Conservation (phyloP, 2,329 filamentous ascomycete species). For the Colletotrichum nymphaeae region DNA sequence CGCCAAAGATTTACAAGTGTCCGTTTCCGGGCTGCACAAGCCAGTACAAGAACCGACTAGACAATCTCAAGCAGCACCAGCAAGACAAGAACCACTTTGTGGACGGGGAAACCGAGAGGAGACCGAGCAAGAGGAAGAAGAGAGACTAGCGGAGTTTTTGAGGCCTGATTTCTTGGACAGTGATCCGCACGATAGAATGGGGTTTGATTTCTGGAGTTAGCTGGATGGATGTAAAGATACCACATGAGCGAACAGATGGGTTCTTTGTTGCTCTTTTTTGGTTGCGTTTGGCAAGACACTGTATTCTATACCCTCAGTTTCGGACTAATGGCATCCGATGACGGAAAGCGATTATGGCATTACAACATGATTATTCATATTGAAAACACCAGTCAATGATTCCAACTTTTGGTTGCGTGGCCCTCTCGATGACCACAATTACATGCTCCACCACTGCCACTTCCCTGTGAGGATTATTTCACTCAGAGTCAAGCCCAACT, state of each 20-base stretch:
- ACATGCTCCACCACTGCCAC: no score
- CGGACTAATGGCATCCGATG: not conserved
- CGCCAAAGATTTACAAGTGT: slow-evolving; percentile 64
- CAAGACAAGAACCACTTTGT: slow-evolving; percentile 67
- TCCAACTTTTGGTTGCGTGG: not conserved
- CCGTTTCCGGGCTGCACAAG: slow-evolving; percentile 65
- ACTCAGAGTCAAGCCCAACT: no score
- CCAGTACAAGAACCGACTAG: slow-evolving; percentile 65
- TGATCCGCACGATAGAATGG: not conserved
- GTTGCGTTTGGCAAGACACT: not conserved
- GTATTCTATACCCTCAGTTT: not conserved
- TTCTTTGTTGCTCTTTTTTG: not conserved
- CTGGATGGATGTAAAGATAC: not conserved
- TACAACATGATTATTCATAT: not conserved
- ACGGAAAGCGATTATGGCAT: not conserved
- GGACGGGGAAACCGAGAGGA: slow-evolving; percentile 49
- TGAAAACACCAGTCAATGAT: not conserved
- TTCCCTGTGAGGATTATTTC: no score
- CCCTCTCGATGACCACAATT: not conserved
- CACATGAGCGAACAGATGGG: not conserved
- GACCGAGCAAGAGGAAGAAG: slow-evolving; percentile 62
- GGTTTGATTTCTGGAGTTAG: not conserved
- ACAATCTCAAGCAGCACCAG: slow-evolving; percentile 68
- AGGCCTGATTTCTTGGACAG: slow-evolving; percentile 12
- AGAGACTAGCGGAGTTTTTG: slow-evolving; percentile 35